Evolutionary conservation across 305 asterid species (phyloP).

Genomic region (Fraxinus paxiana): DNA sequence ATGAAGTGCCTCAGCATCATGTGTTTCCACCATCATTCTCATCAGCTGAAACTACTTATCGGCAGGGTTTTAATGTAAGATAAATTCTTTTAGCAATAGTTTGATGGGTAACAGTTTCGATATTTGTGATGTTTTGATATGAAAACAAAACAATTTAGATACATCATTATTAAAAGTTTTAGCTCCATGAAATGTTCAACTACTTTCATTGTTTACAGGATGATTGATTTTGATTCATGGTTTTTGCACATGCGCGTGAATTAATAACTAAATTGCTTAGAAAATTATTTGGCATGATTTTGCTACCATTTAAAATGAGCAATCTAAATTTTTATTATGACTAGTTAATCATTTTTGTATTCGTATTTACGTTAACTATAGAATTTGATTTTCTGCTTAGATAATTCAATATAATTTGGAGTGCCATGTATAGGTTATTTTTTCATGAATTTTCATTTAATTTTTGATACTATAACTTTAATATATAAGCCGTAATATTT

Average conservation of each 20-base stretch:
- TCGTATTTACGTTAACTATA: not conserved
- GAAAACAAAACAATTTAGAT: not conserved
- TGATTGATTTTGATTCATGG: not conserved
- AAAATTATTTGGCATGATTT: not conserved
- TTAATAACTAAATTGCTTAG: not conserved
- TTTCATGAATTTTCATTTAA: not conserved
- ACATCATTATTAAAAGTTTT: not conserved
- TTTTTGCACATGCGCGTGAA: not conserved
- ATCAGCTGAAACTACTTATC: constrained; percentile 2
- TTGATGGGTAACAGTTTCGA: not conserved
- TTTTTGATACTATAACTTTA: not conserved
- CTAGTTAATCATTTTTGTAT: not conserved
- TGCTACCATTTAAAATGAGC: not conserved
- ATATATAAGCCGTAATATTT: not conserved
- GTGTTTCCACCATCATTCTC: not conserved
- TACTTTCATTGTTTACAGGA: not conserved
- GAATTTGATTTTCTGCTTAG: not conserved
- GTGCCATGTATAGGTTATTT: too few relatives aligned
- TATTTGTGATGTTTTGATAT: not conserved
- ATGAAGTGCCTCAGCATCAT: constrained; percentile 9
- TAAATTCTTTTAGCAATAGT: not conserved
- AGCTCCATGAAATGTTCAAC: not conserved
- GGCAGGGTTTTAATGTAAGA: not conserved
- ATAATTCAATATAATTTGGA: not conserved
- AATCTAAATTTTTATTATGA: not conserved